phyloP scores from a whole-genome alignment of 306 rosid genomes.

The Dalbergia cochinchinensis region DNA sequence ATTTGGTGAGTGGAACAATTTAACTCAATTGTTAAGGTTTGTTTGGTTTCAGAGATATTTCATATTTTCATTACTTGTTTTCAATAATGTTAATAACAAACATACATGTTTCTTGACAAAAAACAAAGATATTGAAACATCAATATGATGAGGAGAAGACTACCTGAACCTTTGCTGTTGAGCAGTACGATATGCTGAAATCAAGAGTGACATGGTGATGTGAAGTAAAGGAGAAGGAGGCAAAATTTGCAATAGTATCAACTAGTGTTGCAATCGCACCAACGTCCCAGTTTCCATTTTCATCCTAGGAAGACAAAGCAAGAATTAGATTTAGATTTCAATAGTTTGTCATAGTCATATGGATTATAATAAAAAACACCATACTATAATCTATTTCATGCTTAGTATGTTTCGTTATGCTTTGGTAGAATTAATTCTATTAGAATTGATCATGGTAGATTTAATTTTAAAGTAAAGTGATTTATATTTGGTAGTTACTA shows the following conservation, averaged over 20 bases:
- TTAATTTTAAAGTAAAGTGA: no score
- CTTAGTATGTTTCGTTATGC: no score
- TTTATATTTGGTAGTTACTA: no score
- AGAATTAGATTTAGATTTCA: background rate
- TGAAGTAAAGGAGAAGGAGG: background rate
- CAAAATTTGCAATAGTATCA: constrained; percentile 39
- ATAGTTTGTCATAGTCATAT: no score
- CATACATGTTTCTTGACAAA: background rate
- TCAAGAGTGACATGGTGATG: constrained; percentile 32
- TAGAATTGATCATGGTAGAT: no score
- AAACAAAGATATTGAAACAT: background rate
- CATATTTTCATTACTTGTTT: no score
- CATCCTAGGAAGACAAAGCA: constrained; percentile 43
- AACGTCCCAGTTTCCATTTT: constrained; percentile 58
- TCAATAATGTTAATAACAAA: background rate
- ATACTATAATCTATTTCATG: no score
- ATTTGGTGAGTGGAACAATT: background rate
- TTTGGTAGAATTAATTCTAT: no score
- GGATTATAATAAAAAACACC: no score
- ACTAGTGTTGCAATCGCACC: constrained; percentile 60
- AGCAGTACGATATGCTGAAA: constrained; percentile 46
- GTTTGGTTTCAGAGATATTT: no score
- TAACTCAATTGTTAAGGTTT: background rate
- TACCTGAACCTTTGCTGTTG: constrained; percentile 54
- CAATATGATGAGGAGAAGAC: background rate